phyloP scores from a whole-genome alignment of 2,329 filamentous ascomycete genomes.

The Scortechinia acanthostroma region DNA sequence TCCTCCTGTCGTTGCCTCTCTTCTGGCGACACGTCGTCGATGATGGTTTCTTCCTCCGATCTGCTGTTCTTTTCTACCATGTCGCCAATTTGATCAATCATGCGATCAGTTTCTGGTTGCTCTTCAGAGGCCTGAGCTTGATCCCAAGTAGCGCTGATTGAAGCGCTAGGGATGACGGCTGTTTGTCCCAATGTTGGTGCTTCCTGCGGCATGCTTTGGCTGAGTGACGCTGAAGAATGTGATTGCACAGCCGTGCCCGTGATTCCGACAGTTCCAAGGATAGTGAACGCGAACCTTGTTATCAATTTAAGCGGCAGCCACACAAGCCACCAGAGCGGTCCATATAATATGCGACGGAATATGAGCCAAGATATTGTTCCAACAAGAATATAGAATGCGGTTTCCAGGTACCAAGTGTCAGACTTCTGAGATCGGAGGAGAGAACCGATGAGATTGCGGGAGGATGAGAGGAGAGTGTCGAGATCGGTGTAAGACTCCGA shows the following conservation, averaged over 20 bases:
- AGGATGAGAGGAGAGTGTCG: conserved; percentile 69
- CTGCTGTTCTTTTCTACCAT: conserved; percentile 19
- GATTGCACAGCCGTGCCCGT: conserved; percentile 12
- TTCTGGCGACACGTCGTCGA: conserved; percentile 23
- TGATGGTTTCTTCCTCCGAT: conserved; percentile 12
- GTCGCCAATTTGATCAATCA: conserved; percentile 29
- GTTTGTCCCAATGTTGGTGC: conserved; percentile 7
- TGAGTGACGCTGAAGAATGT: conserved; percentile 3
- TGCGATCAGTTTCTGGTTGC: conserved; percentile 16
- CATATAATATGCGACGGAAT: conserved; percentile 78
- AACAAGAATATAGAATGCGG: conserved; percentile 74
- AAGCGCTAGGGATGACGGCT: conserved; percentile 6
- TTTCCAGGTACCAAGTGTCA: conserved; percentile 96
- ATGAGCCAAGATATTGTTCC: conserved; percentile 77
- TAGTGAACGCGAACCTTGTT: conserved; percentile 47
- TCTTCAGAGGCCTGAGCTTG: neutral
- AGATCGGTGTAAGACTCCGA: conserved; percentile 76
- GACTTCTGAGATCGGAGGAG: conserved; percentile 84
- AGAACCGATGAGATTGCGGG: conserved; percentile 68
- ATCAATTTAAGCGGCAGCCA: conserved; percentile 72
- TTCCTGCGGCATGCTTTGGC: neutral
- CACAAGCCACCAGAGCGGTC: conserved; percentile 82
- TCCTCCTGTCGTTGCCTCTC: conserved; percentile 23
- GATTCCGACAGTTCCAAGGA: conserved; percentile 36
- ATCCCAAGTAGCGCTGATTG: neutral